Conservation (phyloP, 2,329 filamentous ascomycete species). For the Cladosporium cucumerinum region DNA sequence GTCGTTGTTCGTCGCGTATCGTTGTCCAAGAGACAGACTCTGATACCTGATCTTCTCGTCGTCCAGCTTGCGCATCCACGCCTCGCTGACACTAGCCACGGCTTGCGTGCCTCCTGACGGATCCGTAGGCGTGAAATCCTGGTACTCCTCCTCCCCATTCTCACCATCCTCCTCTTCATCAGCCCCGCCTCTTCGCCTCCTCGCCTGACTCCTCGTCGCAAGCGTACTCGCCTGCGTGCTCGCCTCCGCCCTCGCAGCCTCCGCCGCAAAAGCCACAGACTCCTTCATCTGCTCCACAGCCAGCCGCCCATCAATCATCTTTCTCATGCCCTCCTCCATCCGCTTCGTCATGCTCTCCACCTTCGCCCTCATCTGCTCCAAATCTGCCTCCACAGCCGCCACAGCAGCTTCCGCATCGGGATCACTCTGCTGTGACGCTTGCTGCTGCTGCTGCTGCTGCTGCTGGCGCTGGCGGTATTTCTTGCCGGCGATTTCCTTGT, state of each 20-base stretch:
- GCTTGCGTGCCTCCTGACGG: constrained; percentile 37
- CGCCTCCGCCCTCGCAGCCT: constrained; percentile 35
- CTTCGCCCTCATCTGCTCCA: constrained; percentile 41
- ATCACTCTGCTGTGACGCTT: constrained; percentile 8
- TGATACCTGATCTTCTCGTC: constrained; percentile 45
- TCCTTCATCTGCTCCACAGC: constrained; percentile 45
- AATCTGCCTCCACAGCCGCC: constrained; percentile 39
- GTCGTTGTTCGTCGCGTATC: constrained; percentile 58
- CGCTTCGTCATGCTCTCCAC: constrained; percentile 52
- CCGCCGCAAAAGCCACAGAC: constrained; percentile 42
- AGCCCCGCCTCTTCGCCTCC: constrained; percentile 26
- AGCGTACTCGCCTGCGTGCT: constrained; percentile 36
- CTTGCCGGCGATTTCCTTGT: constrained; percentile 28
- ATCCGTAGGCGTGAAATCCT: constrained; percentile 40
- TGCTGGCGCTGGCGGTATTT: constrained; percentile 28
- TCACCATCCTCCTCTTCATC: constrained; percentile 21
- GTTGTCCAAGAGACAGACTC: constrained; percentile 34
- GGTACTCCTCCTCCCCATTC: constrained; percentile 35
- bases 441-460: constrained; percentile 9
- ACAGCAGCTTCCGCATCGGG: constrained; percentile 33
- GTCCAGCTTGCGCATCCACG: constrained; percentile 39
- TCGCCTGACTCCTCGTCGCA: constrained; percentile 27
- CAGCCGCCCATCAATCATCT: constrained; percentile 55
- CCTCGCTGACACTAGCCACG: constrained; percentile 34
- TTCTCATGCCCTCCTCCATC: constrained; percentile 57